phyloP scores from a whole-genome alignment of 441 rosid genomes.

The Pelargonium citronellum region DNA sequence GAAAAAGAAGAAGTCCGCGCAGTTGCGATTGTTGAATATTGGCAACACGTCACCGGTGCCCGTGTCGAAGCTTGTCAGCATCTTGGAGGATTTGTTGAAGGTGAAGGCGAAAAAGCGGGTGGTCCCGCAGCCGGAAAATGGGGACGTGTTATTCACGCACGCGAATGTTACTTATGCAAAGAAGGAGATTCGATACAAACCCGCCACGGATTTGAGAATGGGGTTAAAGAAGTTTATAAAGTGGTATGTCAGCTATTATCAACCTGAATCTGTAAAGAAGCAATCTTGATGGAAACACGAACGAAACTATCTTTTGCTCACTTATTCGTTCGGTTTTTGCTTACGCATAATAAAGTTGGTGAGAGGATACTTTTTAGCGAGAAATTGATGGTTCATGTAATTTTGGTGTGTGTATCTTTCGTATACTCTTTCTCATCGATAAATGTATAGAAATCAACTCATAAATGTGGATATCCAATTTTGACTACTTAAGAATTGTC shows the following conservation, averaged over 20 bases:
- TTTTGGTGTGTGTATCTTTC: too few relatives aligned
- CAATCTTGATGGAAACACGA: too few relatives aligned
- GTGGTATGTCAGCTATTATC: conserved; percentile 37
- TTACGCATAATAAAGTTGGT: too few relatives aligned
- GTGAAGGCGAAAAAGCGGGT: conserved; percentile 37
- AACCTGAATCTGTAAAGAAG: neutral
- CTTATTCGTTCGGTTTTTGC: too few relatives aligned
- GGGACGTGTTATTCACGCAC: conserved; percentile 41
- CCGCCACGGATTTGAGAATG: conserved; percentile 29
- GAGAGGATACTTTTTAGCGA: too few relatives aligned
- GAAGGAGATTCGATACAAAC: conserved; percentile 38
- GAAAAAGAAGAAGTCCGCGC: conserved; percentile 32
- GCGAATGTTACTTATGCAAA: conserved; percentile 36
- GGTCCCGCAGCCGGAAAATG: conserved; percentile 37
- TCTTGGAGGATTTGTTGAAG: conserved; percentile 41
- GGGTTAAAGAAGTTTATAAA: conserved; percentile 43
- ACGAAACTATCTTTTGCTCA: too few relatives aligned
- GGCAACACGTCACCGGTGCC: conserved; percentile 42
- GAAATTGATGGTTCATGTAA: too few relatives aligned
- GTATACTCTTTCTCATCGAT: too few relatives aligned
- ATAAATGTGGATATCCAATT: too few relatives aligned
- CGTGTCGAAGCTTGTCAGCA: conserved; percentile 35
- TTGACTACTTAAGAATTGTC: too few relatives aligned
- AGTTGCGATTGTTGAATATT: conserved; percentile 35
- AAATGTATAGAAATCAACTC: too few relatives aligned